These are phyloP conservation scores for Penicillium concentricum DNA, from an alignment of 2,329 filamentous ascomycete genomes.

Conservation along the genomic window DNA sequence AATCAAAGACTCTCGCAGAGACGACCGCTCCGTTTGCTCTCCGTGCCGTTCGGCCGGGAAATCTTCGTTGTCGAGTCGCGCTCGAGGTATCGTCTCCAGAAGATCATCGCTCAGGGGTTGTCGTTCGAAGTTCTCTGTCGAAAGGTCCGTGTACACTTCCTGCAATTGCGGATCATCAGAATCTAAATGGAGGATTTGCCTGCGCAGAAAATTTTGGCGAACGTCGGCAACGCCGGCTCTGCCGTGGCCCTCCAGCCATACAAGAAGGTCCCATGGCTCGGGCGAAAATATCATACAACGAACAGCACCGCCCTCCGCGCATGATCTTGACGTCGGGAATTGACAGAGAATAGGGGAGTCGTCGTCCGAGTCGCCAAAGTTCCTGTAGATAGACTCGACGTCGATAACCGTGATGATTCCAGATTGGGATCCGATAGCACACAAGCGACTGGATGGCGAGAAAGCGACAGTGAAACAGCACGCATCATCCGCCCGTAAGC, in stretches of 20 bases:
- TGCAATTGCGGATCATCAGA: slow-evolving; percentile 34
- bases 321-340: slow-evolving; percentile 74
- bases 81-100: slow-evolving; percentile 23
- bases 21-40: slow-evolving; percentile 26
- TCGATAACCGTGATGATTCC: slow-evolving; percentile 50
- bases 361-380: slow-evolving; percentile 21
- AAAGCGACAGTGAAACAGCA: slow-evolving; percentile 52
- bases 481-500: slow-evolving; percentile 40
- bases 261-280: slow-evolving; percentile 82
- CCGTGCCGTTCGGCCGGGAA: slow-evolving; percentile 18
- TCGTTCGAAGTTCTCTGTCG: slow-evolving; percentile 28
- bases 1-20: slow-evolving; percentile 37
- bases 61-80: slow-evolving; percentile 28
- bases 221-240: slow-evolving; percentile 49
- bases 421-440: slow-evolving; percentile 51
- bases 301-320: slow-evolving; percentile 71
- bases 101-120: slow-evolving; percentile 26
- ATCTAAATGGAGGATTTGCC: slow-evolving; percentile 44
- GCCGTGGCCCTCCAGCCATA: slow-evolving; percentile 85
- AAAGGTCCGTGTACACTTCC: slow-evolving; percentile 32
- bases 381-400: slow-evolving; percentile 32
- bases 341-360: slow-evolving; percentile 62
- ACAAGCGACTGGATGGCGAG: slow-evolving; percentile 49
- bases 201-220: slow-evolving; percentile 46
- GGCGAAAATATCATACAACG: slow-evolving; percentile 91